Evolutionary conservation across 1,139 yeast species (phyloP).

Genomic region (Diutina pseudorugosa): DNA sequence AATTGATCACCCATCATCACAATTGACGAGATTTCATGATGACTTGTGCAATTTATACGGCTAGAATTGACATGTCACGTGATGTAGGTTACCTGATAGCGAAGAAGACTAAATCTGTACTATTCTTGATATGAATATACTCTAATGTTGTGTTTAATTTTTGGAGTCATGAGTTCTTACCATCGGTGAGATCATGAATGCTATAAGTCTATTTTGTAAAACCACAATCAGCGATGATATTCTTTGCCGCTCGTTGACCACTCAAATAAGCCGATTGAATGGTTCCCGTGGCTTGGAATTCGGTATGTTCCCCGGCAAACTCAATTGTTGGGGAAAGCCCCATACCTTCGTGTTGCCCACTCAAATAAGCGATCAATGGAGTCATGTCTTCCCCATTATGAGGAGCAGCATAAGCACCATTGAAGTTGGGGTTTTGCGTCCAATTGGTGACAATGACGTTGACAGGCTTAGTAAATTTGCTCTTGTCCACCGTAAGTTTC

Average conservation of each 20-base stretch:
- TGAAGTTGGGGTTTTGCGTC: constrained; percentile 56
- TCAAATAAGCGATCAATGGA: constrained; percentile 41
- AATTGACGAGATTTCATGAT: too few relatives aligned
- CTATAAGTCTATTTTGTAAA: too few relatives aligned
- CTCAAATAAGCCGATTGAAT: constrained; percentile 70
- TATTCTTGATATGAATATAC: too few relatives aligned
- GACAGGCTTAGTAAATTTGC: constrained; percentile 23
- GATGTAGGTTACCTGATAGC: too few relatives aligned
- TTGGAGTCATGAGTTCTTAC: too few relatives aligned
- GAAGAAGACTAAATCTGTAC: too few relatives aligned
- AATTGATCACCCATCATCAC: too few relatives aligned
- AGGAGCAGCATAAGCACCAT: constrained; percentile 70
- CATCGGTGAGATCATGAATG: too few relatives aligned
- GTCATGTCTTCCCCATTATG: constrained; percentile 57
- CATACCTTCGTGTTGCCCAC: constrained; percentile 33
- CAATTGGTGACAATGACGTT: constrained; percentile 49
- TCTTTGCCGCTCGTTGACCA: constrained; percentile 34
- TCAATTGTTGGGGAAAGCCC: constrained; percentile 30
- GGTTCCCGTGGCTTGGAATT: constrained; percentile 70
- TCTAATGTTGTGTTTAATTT: too few relatives aligned
- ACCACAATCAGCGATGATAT: not conserved
- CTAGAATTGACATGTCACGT: too few relatives aligned
- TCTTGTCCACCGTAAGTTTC: constrained; percentile 10
- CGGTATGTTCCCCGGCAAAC: constrained; percentile 82
- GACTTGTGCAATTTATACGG: too few relatives aligned